phyloP scores from a whole-genome alignment of 257 asterid genomes.

The Marsdenia floribunda region DNA sequence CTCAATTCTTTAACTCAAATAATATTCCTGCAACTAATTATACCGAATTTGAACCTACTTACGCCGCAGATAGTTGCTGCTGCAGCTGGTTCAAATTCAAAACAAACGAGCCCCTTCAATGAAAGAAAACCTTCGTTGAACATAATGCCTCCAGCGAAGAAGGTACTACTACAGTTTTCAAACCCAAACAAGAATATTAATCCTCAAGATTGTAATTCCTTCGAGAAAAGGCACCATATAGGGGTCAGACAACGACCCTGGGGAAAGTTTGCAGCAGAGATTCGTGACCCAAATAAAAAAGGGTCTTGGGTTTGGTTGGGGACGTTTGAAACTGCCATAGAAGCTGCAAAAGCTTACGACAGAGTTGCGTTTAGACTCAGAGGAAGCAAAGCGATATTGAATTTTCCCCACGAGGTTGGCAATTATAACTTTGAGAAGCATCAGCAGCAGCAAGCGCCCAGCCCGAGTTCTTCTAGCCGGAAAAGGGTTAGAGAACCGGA shows the following conservation, averaged over 20 bases:
- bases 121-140: slow-evolving; percentile 61
- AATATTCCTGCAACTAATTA: too few species aligned
- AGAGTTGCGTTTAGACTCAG: slow-evolving; percentile 38
- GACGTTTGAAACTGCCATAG: slow-evolving; percentile 36
- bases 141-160: slow-evolving; percentile 42
- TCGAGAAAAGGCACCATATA: slow-evolving; percentile 34
- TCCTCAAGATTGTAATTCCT: slow-evolving; percentile 13
- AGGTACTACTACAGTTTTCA: slow-evolving; percentile 7
- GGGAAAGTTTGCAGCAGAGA: slow-evolving; percentile 46
- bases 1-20: too few species aligned
- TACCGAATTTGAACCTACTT: too few species aligned
- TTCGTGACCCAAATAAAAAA: slow-evolving; percentile 37
- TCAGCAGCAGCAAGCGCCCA: slow-evolving; percentile 15
- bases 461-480: slow-evolving; percentile 18
- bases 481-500: slow-evolving; percentile 46
- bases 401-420: slow-evolving; percentile 69
- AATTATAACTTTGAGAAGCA: slow-evolving; percentile 13
- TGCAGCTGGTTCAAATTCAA: too few species aligned
- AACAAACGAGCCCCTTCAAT: too few species aligned
- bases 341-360: slow-evolving; percentile 42
- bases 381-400: slow-evolving; percentile 43
- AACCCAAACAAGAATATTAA: not conserved
- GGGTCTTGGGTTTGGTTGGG: slow-evolving; percentile 46
- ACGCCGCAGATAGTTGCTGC: too few species aligned
- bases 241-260: slow-evolving; percentile 48